Evolutionary conservation across 2,329 filamentous ascomycete species (phyloP).

Genomic region (Alternaria burnsii): DNA sequence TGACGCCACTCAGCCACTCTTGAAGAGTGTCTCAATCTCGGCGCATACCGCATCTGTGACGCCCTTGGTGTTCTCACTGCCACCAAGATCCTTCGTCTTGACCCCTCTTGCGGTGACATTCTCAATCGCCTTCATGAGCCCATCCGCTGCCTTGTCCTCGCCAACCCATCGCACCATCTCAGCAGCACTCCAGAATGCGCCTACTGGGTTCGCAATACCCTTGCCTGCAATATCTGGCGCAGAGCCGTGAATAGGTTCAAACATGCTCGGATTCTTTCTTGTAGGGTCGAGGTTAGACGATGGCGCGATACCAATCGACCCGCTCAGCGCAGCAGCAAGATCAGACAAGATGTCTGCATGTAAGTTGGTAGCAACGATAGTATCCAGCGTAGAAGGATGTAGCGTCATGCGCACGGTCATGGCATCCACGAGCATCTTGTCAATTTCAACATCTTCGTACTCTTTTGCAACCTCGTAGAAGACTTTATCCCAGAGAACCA

Average conservation of each 20-base stretch:
- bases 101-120: conserved; percentile 65
- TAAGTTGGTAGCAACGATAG: conserved; percentile 59
- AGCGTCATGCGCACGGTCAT: conserved; percentile 61
- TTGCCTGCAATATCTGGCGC: conserved; percentile 72
- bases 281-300: conserved; percentile 73
- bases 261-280: conserved; percentile 65
- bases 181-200: conserved; percentile 73
- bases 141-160: conserved; percentile 63
- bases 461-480: conserved; percentile 58
- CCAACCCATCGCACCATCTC: conserved; percentile 74
- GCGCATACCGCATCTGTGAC: conserved; percentile 66
- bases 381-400: conserved; percentile 56
- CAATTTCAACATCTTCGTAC: conserved; percentile 55
- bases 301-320: conserved; percentile 73
- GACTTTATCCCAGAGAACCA: conserved; percentile 60
- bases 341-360: conserved; percentile 72
- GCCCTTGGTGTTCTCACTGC: conserved; percentile 63
- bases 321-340: conserved; percentile 70
- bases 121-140: conserved; percentile 67
- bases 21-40: conserved; percentile 59
- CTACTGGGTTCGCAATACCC: conserved; percentile 69
- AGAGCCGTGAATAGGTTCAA: conserved; percentile 70
- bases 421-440: conserved; percentile 62
- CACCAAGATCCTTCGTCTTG: conserved; percentile 68
- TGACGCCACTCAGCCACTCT: conserved; percentile 20